These are phyloP conservation scores for Ustilago crameri DNA, from an alignment of 1,284 basidiomycete genomes.

Conservation along the genomic window DNA sequence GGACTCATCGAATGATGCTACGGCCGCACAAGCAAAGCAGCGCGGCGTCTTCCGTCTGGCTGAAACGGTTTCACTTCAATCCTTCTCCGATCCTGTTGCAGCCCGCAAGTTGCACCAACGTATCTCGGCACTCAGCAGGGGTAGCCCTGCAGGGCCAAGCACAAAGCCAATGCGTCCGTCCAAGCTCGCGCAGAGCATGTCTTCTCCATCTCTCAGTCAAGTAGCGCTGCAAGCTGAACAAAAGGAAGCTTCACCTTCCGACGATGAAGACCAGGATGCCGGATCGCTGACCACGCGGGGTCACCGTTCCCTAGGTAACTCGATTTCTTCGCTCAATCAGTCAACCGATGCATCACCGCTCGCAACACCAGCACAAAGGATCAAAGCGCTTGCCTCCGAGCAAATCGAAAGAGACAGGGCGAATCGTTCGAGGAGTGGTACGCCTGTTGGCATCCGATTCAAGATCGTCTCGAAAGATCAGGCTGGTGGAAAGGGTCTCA, in stretches of 20 bases:
- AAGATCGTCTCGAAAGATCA: slow-evolving; percentile 37
- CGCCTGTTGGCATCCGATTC: slow-evolving; percentile 38
- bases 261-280: not conserved
- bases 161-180: slow-evolving; percentile 32
- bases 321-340: slow-evolving; percentile 25
- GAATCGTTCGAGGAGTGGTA: slow-evolving; percentile 32
- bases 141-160: slow-evolving; percentile 8
- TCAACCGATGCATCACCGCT: slow-evolving; percentile 12
- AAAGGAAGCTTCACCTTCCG: not conserved
- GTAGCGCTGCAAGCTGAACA: slow-evolving; percentile 1
- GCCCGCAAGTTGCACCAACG: slow-evolving; percentile 43
- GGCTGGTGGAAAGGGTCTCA: slow-evolving; percentile 17
- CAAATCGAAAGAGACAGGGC: slow-evolving; percentile 43
- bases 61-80: slow-evolving; percentile 53
- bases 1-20: not conserved
- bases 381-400: slow-evolving; percentile 46
- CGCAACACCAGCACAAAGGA: slow-evolving; percentile 21
- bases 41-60: slow-evolving; percentile 60
- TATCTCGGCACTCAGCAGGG: slow-evolving; percentile 40
- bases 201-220: slow-evolving; percentile 26
- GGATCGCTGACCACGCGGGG: slow-evolving; percentile 2
- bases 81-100: slow-evolving; percentile 48
- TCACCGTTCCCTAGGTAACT: slow-evolving; percentile 25
- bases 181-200: slow-evolving; percentile 42
- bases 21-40: slow-evolving; percentile 8